Base-by-base conservation (phyloP, 2,329 filamentous ascomycete genomes). In the Cladobotryum protrusum region DNA sequence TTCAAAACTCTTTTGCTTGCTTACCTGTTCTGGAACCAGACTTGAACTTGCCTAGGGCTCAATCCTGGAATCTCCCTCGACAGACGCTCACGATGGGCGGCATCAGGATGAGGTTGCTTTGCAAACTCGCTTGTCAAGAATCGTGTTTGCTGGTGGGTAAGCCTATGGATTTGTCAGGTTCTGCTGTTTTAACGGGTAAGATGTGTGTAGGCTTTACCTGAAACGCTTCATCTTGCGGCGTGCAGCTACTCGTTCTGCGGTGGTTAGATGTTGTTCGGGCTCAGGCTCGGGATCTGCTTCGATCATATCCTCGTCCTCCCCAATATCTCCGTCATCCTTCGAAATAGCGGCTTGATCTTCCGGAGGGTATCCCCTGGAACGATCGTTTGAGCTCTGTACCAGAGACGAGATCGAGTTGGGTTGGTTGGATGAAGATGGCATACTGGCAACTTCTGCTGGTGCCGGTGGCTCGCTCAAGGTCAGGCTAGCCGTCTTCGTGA, bases 1-100 rank as follows among this genome's bases (percentile, higher is more conserved):
- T 17, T 33, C 14, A 7, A 13, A 5, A 34, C 1, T 12, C 12
- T 12, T 12, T 14, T 14, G 12, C 7, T 19, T 13, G 63, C 77
- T 60, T 78, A 96, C 91, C 91, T 82, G 70, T 97, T 97, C 69
- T 97, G 91, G 70, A 97, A 97, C 92, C 91, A 97, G 45, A 97
- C 91, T 68, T 97, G 91, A 19, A 97, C 92, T 66, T 97, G 91
- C 54, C 91, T 82, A 35, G 91, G 89, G 61, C 88, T 96, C 44
- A 97, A 72, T 1, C 91, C 92, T 32, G 92, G 91, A 42, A 97
- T 96, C 65, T 96, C 89, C 55, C 86, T 77, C 4, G 91, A 92
- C 35, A 97, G 75, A 43, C 89, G 79, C 65, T 96, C 91, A 55
- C 91, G 79, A 67, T 96, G 90, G 43, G 88, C 87, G 37, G 91